A percentile compares a stretch with the other conserved stretches of the same genome.
These are phyloP conservation scores for Penicillium canescens DNA, from an alignment of 495 filamentous ascomycete genomes.

Conservation along the genomic window DNA sequence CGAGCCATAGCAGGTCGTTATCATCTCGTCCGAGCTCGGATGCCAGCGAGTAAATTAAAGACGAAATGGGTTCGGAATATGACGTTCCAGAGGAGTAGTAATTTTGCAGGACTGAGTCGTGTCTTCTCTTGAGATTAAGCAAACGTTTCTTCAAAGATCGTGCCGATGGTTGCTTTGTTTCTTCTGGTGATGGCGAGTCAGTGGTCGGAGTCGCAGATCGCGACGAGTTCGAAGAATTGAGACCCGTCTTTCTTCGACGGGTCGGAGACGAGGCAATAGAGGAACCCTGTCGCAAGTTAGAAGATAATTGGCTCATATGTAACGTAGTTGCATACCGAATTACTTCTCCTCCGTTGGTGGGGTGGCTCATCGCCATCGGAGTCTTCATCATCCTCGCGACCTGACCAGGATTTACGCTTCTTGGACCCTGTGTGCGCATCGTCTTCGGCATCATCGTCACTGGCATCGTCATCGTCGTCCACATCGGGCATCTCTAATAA, in stretches of 20 bases:
- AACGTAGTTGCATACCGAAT: constrained; percentile 63
- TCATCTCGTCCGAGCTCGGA: constrained; percentile 95
- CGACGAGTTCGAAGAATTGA: constrained; percentile 47
- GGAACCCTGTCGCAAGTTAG: constrained; percentile 56
- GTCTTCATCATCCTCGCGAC: constrained; percentile 68
- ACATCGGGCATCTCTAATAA: constrained; percentile 88
- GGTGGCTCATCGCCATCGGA: constrained; percentile 68
- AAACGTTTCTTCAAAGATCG: constrained; percentile 69
- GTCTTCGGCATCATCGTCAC: constrained; percentile 48
- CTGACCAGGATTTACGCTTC: constrained; percentile 86
- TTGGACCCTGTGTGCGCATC: constrained; percentile 41
- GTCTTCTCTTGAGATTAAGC: constrained; percentile 70
- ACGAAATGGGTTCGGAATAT: constrained; percentile 92
- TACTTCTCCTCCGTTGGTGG: constrained; percentile 76
- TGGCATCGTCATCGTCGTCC: constrained; percentile 56
- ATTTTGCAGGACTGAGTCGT: constrained; percentile 67
- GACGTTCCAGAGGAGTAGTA: constrained; percentile 88
- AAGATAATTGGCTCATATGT: neutral
- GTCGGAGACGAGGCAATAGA: constrained; percentile 52
- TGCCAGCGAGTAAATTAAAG: constrained; percentile 88
- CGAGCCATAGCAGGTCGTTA: constrained; percentile 92
- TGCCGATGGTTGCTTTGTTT: constrained; percentile 63
- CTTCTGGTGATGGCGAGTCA: constrained; percentile 57
- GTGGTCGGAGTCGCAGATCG: constrained; percentile 46
- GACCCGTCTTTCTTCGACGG: constrained; percentile 34